Conservation (phyloP, 2,329 filamentous ascomycete species). For the Didymella sp. region DNA sequence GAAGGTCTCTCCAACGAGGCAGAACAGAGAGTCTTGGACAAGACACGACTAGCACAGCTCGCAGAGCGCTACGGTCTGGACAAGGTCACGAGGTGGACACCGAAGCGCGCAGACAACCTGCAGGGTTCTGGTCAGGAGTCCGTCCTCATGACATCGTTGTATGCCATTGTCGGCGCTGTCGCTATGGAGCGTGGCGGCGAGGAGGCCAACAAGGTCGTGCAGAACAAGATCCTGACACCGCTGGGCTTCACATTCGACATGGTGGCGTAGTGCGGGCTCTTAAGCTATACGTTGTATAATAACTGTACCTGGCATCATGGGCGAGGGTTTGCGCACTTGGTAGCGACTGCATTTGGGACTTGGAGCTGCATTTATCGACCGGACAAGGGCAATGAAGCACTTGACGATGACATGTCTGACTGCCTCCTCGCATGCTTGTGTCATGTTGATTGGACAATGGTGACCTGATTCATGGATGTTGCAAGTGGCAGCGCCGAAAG, state of each 20-base stretch:
- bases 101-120: conserved; percentile 74
- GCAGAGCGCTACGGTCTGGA: conserved; percentile 74
- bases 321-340: conserved; percentile 19
- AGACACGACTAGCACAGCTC: conserved; percentile 70
- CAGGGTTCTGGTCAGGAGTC: conserved; percentile 74
- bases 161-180: conserved; percentile 86
- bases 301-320: conserved; percentile 20
- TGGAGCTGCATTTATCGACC: conserved; percentile 13
- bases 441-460: not conserved
- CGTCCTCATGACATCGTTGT: conserved; percentile 78
- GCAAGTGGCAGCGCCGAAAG: not conserved
- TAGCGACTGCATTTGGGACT: conserved; percentile 19
- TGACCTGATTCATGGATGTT: conserved; percentile 4
- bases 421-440: no score
- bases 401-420: conserved; percentile 1
- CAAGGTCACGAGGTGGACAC: conserved; percentile 86
- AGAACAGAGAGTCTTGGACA: conserved; percentile 68
- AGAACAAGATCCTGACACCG: conserved; percentile 74
- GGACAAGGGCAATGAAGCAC: conserved; percentile 16
- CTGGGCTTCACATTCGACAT: conserved; percentile 43
- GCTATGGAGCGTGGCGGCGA: conserved; percentile 86
- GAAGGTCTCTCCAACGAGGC: conserved; percentile 71
- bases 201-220: conserved; percentile 75
- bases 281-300: conserved; percentile 14
- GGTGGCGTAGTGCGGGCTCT: conserved; percentile 9